Percentiles rank a stretch among this genome's conserved stretches.
Conservation (phyloP, 2,329 filamentous ascomycete genomes). For the Ceratocystis diversiconidia region DNA sequence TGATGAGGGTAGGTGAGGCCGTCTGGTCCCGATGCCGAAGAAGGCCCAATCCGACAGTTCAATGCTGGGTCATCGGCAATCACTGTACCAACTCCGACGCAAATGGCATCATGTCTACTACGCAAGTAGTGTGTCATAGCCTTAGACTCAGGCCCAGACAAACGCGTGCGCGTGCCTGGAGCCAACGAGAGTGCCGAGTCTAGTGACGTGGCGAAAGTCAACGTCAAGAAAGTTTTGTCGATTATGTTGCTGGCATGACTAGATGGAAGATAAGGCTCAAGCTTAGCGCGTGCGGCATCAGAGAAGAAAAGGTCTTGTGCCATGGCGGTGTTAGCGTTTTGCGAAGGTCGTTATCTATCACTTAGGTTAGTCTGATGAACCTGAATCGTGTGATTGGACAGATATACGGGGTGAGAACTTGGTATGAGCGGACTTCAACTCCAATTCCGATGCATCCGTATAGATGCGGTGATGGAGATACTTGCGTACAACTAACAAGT, state of each 20-base stretch:
- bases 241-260: neutral
- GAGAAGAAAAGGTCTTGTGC: slow-evolving; percentile 26
- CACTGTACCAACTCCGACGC: slow-evolving; percentile 73
- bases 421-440: no score
- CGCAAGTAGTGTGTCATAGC: slow-evolving; percentile 89
- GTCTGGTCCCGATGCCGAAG: slow-evolving; percentile 25
- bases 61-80: slow-evolving; percentile 72
- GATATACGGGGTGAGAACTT: no score
- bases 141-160: slow-evolving; percentile 74
- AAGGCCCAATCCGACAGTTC: slow-evolving; percentile 55
- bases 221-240: slow-evolving; percentile 44
- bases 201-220: slow-evolving; percentile 84
- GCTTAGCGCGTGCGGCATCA: slow-evolving; percentile 23
- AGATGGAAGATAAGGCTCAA: slow-evolving; percentile 27
- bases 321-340: slow-evolving; percentile 22
- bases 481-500: no score
- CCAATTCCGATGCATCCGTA: no score
- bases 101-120: slow-evolving; percentile 66
- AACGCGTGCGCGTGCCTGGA: slow-evolving; percentile 63
- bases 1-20: slow-evolving; percentile 30
- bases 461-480: no score
- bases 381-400: no score
- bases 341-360: neutral
- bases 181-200: slow-evolving; percentile 65
- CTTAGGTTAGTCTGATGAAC: neutral